Base-by-base conservation (phyloP, 768 basidiomycete species). In the Suillus tomentosus region DNA sequence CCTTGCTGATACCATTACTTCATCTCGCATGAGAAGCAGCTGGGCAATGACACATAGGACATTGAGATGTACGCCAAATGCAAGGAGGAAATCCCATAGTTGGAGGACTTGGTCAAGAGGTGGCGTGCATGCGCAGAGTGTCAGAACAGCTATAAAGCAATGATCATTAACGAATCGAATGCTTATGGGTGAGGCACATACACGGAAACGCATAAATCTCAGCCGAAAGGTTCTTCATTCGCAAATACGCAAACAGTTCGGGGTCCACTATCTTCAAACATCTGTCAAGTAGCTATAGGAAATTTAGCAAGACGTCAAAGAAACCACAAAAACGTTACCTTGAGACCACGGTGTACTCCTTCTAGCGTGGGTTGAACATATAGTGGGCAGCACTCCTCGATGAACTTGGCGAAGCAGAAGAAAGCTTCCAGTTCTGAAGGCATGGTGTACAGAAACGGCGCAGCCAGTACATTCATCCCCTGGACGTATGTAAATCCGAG, bases 341-440 rank as follows among this genome's bases (percentile, higher is more conserved):
- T 95, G 45, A 99, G 80, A 14, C 96, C 97, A 60, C 91, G 82
- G 73, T 99, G 97, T 0, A 99, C 97, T 9, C 97, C 97, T 73
- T 95, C 92, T 15, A 99, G 80, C 0, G 95, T 98, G 2, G 96
- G 96, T 69, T 96, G 93, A 9, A 99, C 96, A 73, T 99, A 99
- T n/a, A 95, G 78, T 10, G 97, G 97, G 77, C 96, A 98, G 10
- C 86, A 89, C 63, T 90, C 88, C 78, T 98, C 96, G 69, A 99
- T 97, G 74, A 99, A 99, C 70, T 90, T 92, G 34, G 94, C 86
- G 72, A 99, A 99, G 77, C 94, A 97, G 66, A 90, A 95, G 77
- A 98, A 99, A 1, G 97, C 97, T 76, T 99, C 97, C n/a, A 99
- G 78, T 76, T 99, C 95, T 11, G 95, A 95, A 7, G 97, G 96